Evolutionary conservation across 1,139 yeast species (phyloP).

Genomic region (Yamadazyma spencermartinsiae): DNA sequence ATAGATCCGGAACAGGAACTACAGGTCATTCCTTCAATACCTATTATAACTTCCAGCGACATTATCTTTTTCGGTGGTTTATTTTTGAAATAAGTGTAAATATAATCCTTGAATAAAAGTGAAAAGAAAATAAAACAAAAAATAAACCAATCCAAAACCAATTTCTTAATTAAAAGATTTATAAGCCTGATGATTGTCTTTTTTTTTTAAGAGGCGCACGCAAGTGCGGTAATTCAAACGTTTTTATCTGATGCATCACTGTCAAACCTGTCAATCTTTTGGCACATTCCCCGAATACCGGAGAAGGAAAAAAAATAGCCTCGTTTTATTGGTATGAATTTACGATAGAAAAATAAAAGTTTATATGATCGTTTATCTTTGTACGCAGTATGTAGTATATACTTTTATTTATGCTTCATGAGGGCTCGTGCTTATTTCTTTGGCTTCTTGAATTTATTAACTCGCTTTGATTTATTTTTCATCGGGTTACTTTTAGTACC

Average conservation of each 20-base stretch:
- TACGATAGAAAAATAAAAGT: too few species aligned
- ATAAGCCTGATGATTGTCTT: neutral
- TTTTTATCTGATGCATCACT: neutral
- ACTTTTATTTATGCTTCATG: neutral
- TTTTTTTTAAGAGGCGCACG: neutral
- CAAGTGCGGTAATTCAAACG: neutral
- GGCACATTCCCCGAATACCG: neutral
- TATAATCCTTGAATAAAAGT: too few species aligned
- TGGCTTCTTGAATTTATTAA: conserved; percentile 1
- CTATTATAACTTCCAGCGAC: conserved; percentile 7
- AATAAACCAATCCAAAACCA: too few species aligned
- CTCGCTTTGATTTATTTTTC: conserved; percentile 6
- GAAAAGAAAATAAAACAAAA: too few species aligned
- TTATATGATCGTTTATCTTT: too few species aligned
- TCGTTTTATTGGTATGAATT: neutral
- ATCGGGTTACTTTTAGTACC: conserved; percentile 40
- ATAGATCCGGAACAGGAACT: conserved; percentile 37
- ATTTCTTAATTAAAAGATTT: neutral
- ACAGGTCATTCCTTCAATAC: conserved; percentile 41
- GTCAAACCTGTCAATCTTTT: neutral
- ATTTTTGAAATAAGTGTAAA: too few species aligned
- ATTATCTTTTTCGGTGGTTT: neutral
- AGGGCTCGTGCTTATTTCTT: too few species aligned
- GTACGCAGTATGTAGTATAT: neutral
- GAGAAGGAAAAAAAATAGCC: neutral